Evolutionary conservation across 129 eudicot genomes (phyloP), one percentile per base, ranked within the genome.

Genomic region (Cynara cardunculus): DNA sequence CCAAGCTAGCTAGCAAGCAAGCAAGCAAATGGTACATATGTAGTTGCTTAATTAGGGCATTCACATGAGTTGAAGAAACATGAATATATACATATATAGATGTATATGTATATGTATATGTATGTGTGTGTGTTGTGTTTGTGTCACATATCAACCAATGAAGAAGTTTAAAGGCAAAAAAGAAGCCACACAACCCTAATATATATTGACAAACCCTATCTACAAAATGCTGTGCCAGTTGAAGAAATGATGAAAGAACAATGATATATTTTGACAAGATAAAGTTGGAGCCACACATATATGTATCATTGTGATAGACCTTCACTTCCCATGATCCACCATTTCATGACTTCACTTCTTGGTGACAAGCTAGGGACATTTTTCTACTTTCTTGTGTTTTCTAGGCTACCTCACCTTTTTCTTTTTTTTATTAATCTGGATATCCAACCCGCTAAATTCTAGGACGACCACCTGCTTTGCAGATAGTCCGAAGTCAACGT

Each of bases 21-120:
- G 24, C 19, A 66, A 71, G 82, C 74, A 75, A 62, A 69, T 73
- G 78, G 66, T 74, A 69, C 85, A 83, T 76, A 71, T n/a, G n/a
- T n/a, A n/a, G 75, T 19, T 19, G 27, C 53, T 69, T 74, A 71
- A n/a, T 22, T 39, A 69, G 76, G 85, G 49, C 77, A 72, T 84
- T 88, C 92, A 87, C 88, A 89, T 89, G 92, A 89, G 87, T 84
- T 81, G 74, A 84, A 83, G 87, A 86, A 85, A 86, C 76, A 86
- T 80, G 71, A 59, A 72, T 75, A 72, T 25, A 59, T 71, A 46
- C 41, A 39, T 73, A 21, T 83, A 30, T 70, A 21, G 22, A 46
- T 61, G 76, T 65, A 81, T 65, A 81, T 81, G 79, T 81, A 37
- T 69, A 74, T 28, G 2, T 37, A 22, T 39, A 44, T 39, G 53